Conservation (phyloP, 2,329 filamentous ascomycete species). For the Orbilia oligospora region DNA sequence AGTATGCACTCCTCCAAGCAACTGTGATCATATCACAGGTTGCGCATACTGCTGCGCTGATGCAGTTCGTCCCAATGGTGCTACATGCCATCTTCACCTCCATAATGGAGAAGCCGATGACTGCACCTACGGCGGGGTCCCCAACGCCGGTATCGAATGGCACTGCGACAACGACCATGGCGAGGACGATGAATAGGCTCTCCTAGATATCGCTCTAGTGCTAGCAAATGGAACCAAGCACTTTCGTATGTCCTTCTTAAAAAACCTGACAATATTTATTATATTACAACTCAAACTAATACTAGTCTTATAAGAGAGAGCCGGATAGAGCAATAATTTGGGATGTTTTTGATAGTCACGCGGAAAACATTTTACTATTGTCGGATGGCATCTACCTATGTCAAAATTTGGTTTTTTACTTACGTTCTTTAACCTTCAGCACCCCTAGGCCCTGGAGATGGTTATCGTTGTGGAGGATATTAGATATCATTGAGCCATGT, state of each 20-base stretch:
- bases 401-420: background rate
- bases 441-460: background rate
- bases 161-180: slow-evolving; percentile 14
- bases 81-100: slow-evolving; percentile 15
- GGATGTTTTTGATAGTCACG: background rate
- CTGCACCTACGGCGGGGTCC: background rate
- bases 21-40: slow-evolving; percentile 2
- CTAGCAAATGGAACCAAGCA: background rate
- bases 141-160: slow-evolving; percentile 4
- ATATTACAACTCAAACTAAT: background rate
- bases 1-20: slow-evolving; percentile 11
- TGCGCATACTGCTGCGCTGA: slow-evolving; percentile 13
- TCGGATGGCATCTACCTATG: background rate
- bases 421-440: background rate
- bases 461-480: background rate
- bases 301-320: background rate
- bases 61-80: slow-evolving; percentile 1
- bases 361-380: background rate
- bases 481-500: background rate
- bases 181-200: background rate
- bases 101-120: slow-evolving; percentile 14
- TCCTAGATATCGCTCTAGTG: background rate
- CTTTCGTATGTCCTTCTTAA: background rate
- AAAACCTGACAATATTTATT: background rate
- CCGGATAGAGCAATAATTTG: background rate